Evolutionary conservation across 2,329 filamentous ascomycete species (phyloP), one percentile per base, ranked within the genome.

Genomic region (Xylaria hypoxylon): DNA sequence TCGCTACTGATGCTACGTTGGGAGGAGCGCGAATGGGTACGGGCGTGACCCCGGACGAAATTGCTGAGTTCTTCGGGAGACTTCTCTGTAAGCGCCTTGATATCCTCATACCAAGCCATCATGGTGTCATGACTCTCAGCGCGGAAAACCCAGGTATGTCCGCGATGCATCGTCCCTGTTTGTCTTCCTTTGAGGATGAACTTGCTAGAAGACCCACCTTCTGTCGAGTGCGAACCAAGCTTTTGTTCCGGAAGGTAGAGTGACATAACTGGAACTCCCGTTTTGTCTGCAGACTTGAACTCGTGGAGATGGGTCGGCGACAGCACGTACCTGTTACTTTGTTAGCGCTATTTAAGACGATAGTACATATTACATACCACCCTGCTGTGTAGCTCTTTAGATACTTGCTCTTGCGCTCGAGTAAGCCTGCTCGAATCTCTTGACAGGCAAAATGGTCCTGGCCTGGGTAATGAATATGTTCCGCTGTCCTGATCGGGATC

Each of bases 401-500:
- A 76, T 98, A 99, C 78, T 98, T 99, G 86, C 94, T 97, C 89
- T 98, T 98, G 72, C 96, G 91, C 83, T 99, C 96, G 40, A 99
- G 84, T 80, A 97, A 89, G 2, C 96, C 96, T 22, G 93, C 93
- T 67, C 94, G 87, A 59, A 99, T 92, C 79, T 98, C 95, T 68
- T 92, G 77, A 85, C 93, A 79, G 59, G 92, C 89, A 68, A 92
- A 89, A 78, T 97, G 92, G 73, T 97, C 88, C 76, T 93, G 93
- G 47, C 96, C 96, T 19, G 94, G 94, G 77, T 98, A 99, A 66
- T 92, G 88, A 71, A 99, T 96, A 69, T 92, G 91, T 74, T 96
- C 89, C 22, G 93, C 80, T 59, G 90, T 87, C 62, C 96, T 89
- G 66, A 97, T 82, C 5, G 94, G 92, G 33, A 96, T 82, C 51